Conservation (phyloP, 257 asterid species). For the Salvia miltiorrhiza region DNA sequence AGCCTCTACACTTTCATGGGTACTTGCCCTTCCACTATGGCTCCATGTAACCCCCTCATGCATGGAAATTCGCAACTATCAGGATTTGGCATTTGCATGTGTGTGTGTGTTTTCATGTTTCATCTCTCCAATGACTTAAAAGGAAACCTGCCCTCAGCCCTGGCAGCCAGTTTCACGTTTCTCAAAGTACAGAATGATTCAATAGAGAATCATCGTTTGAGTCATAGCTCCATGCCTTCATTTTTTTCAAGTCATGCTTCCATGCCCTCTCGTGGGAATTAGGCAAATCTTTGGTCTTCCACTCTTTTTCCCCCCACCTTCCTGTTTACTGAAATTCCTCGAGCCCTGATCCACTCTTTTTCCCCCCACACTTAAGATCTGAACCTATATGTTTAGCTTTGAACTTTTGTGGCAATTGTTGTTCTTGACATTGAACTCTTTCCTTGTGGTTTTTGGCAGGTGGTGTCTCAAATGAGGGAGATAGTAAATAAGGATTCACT, state of each 20-base stretch:
- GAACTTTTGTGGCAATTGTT: neutral
- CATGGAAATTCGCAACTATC: neutral
- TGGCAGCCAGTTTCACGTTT: neutral
- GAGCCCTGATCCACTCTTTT: neutral
- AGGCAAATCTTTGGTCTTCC: neutral
- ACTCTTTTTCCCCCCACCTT: too few relatives aligned
- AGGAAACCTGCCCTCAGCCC: neutral
- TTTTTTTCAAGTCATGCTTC: neutral
- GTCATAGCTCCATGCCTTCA: neutral
- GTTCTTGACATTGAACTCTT: neutral
- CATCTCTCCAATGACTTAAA: neutral
- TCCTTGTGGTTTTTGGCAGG: constrained; percentile 49
- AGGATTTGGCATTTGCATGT: too few relatives aligned
- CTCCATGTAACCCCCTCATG: neutral
- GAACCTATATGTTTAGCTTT: constrained; percentile 5
- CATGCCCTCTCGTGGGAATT: neutral
- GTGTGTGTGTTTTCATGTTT: neutral
- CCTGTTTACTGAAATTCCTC: neutral
- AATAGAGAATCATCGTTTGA: neutral
- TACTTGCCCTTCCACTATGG: neutral
- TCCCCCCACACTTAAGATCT: neutral
- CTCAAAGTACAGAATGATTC: neutral
- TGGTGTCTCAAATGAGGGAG: constrained; percentile 96
- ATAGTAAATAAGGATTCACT: constrained; percentile 83
- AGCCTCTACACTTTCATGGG: neutral